Conservation (phyloP, 2,329 filamentous ascomycete genomes). For the Didymella pinodella region DNA sequence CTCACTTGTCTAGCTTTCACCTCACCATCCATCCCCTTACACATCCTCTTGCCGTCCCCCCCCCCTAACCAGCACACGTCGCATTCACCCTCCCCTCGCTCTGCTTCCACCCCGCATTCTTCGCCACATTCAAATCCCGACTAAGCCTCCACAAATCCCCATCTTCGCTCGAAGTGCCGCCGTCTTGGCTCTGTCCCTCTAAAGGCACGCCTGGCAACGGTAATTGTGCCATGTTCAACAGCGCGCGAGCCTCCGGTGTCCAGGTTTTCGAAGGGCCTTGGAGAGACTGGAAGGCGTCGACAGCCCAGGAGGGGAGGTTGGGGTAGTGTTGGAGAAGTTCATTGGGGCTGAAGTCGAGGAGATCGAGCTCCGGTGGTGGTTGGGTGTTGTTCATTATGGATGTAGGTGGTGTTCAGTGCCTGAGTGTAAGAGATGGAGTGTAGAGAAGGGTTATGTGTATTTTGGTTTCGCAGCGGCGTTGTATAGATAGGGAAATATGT, state of each 20-base stretch:
- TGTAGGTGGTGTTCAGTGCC: neutral
- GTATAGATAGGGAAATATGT: neutral
- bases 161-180: neutral
- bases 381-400: neutral
- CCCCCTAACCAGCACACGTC: neutral
- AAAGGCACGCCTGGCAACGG: neutral
- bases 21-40: neutral
- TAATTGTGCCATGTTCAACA: slow-evolving; percentile 3
- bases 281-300: neutral
- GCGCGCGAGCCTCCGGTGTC: slow-evolving; percentile 9
- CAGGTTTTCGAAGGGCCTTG: neutral
- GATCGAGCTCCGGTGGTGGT: neutral
- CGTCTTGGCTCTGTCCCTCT: neutral
- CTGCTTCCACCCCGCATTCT: slow-evolving; percentile 7
- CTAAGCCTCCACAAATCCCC: slow-evolving; percentile 9
- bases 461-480: neutral
- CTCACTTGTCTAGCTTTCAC: neutral
- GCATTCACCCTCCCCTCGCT: neutral
- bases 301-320: slow-evolving; percentile 5
- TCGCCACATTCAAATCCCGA: slow-evolving; percentile 1
- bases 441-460: neutral
- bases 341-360: neutral
- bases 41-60: neutral
- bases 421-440: neutral
- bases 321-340: slow-evolving; percentile 5